phyloP scores from a whole-genome alignment of 495 filamentous ascomycete genomes.

The Penicillium paxilli region DNA sequence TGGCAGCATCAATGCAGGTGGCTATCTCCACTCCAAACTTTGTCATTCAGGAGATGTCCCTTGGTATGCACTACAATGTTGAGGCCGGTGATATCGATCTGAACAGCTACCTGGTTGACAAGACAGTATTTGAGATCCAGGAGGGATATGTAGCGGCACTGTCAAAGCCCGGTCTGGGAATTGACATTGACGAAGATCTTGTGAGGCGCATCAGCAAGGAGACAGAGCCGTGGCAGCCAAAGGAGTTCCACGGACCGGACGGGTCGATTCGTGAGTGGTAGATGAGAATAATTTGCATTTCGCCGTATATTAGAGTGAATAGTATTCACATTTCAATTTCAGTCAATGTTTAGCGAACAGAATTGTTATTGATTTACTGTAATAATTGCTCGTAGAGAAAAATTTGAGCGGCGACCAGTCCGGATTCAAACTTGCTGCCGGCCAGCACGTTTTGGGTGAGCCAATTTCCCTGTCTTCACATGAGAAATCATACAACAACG shows the following conservation, averaged over 20 bases:
- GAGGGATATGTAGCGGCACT: slow-evolving; percentile 68
- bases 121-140: slow-evolving; percentile 61
- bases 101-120: slow-evolving; percentile 66
- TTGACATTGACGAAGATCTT: slow-evolving; percentile 71
- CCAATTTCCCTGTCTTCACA: too few relatives aligned
- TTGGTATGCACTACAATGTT: slow-evolving; percentile 79
- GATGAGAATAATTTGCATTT: slow-evolving; percentile 2
- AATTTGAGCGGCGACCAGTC: too few relatives aligned
- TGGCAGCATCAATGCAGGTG: slow-evolving; percentile 74
- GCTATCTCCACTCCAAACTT: slow-evolving; percentile 69
- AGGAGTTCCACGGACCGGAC: slow-evolving; percentile 70
- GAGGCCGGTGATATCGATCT: slow-evolving; percentile 64
- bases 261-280: slow-evolving; percentile 77
- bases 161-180: slow-evolving; percentile 66
- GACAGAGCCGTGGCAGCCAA: slow-evolving; percentile 57
- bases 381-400: too few relatives aligned
- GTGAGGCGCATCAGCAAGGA: slow-evolving; percentile 57
- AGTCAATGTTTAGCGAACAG: too few relatives aligned
- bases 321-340: too few relatives aligned
- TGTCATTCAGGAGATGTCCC: slow-evolving; percentile 79
- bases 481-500: too few relatives aligned
- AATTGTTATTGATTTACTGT: too few relatives aligned
- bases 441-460: too few relatives aligned
- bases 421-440: too few relatives aligned
- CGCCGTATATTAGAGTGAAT: too few relatives aligned